Conservation (phyloP, 1,139 yeast species). For the Pichia cactophila region DNA sequence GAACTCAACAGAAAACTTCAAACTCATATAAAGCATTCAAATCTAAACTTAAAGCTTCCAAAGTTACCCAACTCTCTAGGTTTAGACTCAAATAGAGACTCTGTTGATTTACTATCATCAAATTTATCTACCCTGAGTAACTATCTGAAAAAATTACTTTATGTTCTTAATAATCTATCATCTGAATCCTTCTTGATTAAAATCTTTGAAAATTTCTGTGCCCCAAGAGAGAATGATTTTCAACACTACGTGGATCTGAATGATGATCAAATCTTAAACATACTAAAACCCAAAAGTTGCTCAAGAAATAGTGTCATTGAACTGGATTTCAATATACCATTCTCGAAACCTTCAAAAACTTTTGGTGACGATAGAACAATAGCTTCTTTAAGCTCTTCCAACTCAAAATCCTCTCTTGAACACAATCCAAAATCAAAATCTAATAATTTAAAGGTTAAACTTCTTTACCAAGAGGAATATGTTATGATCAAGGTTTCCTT, state of each 20-base stretch:
- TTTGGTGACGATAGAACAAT: not conserved
- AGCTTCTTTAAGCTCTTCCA: constrained; percentile 2
- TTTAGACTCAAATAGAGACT: constrained; percentile 21
- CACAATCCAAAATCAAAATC: not conserved
- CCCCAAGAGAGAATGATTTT: constrained; percentile 8
- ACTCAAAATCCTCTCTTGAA: not conserved
- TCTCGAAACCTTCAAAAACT: not conserved
- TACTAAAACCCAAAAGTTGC: constrained; percentile 7
- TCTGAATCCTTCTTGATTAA: not conserved
- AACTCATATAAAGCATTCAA: not conserved
- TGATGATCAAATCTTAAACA: constrained; percentile 13
- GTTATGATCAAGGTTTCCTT: constrained; percentile 13
- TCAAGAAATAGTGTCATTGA: not conserved
- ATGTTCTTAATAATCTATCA: not conserved
- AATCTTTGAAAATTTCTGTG: constrained; percentile 8
- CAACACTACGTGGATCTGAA: constrained; percentile 11
- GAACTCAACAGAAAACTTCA: constrained; percentile 34
- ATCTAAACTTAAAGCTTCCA: constrained; percentile 17
- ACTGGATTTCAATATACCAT: not conserved
- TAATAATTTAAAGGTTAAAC: constrained; percentile 8
- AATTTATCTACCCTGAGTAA: constrained; percentile 27
- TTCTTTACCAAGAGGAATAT: constrained; percentile 16
- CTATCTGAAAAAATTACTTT: constrained; percentile 20
- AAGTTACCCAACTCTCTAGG: constrained; percentile 27
- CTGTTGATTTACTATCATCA: constrained; percentile 13